phyloP scores from a whole-genome alignment of 176 grass and related monocot species.

The Triticum monococcum region DNA sequence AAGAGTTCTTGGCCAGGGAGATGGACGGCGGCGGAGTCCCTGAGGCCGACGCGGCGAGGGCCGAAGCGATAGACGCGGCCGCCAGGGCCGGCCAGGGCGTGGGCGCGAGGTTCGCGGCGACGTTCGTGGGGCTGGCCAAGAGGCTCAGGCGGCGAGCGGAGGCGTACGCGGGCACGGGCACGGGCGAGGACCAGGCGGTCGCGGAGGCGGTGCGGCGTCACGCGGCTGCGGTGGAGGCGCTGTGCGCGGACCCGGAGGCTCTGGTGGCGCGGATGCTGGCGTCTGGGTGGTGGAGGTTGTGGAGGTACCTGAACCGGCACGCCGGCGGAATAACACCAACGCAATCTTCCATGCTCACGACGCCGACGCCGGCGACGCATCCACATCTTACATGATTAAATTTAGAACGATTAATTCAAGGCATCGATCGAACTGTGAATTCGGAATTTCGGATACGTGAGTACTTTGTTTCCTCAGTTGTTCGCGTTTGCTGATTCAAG shows the following conservation, averaged over 20 bases:
- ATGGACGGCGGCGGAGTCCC: background rate
- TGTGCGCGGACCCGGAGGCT: conserved; percentile 8
- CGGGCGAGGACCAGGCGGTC: no score
- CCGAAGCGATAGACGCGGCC: background rate
- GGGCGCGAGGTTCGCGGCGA: background rate
- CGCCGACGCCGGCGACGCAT: no score
- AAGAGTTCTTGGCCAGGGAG: background rate
- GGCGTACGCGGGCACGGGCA: background rate
- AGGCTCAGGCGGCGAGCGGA: background rate
- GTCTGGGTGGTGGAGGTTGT: background rate
- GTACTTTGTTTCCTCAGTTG: no score
- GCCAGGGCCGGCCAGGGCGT: background rate
- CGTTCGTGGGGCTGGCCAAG: background rate
- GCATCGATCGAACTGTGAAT: no score
- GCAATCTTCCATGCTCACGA: background rate
- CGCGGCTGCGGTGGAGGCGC: background rate
- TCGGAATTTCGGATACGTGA: no score
- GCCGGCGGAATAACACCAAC: background rate
- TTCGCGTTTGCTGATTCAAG: no score
- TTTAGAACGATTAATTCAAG: no score
- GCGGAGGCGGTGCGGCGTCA: background rate
- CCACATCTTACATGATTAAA: no score
- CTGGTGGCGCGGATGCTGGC: background rate
- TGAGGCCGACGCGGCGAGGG: background rate
- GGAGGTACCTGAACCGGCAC: background rate